These are phyloP conservation scores for Albatrellus ellisii DNA, from an alignment of 768 basidiomycete species.

Conservation along the genomic window DNA sequence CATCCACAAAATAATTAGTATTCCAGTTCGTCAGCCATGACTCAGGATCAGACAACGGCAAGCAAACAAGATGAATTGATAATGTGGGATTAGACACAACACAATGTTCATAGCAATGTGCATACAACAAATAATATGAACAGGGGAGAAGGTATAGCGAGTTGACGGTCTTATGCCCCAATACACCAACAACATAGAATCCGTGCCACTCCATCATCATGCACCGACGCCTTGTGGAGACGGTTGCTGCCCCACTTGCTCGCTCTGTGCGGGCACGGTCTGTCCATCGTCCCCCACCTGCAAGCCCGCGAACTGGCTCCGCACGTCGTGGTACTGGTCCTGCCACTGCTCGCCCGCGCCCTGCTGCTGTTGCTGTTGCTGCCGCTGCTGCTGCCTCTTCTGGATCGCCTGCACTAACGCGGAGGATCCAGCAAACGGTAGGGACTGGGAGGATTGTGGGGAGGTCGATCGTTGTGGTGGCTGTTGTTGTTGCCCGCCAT, in stretches of 20 bases:
- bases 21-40: too few species aligned
- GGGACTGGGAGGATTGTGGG: background rate
- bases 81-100: too few species aligned
- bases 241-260: background rate
- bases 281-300: constrained; percentile 10
- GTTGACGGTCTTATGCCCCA: too few species aligned
- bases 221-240: background rate
- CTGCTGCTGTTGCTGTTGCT: constrained; percentile 4
- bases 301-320: constrained; percentile 12
- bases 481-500: background rate
- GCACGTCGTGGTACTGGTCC: constrained; percentile 8
- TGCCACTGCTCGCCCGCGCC: constrained; percentile 1
- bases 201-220: too few species aligned
- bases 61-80: too few species aligned
- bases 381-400: constrained; percentile 3
- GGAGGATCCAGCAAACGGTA: background rate
- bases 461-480: background rate
- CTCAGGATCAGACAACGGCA: too few species aligned
- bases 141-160: too few species aligned
- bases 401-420: constrained; percentile 3
- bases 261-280: background rate
- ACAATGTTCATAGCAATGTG: too few species aligned
- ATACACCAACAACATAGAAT: too few species aligned
- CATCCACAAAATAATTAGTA: too few species aligned
- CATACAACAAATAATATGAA: too few species aligned